Evolutionary conservation across 257 asterid species (phyloP).

Genomic region (Solanum lignicaule): DNA sequence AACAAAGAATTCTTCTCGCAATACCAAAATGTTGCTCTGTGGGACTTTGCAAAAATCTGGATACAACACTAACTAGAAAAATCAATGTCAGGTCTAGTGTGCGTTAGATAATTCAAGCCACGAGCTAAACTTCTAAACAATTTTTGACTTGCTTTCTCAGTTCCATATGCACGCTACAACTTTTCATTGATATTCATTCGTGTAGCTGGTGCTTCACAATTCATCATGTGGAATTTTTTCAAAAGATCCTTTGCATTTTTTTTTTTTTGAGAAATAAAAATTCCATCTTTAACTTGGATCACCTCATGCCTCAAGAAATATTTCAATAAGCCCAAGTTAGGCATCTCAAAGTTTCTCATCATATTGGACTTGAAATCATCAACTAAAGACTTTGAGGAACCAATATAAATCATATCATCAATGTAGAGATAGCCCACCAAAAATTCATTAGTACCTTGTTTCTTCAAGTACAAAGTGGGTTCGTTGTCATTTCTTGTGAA

Average conservation of each 20-base stretch:
- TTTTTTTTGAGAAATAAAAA: background rate
- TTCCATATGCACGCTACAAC: background rate
- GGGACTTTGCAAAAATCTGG: background rate
- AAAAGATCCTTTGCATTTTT: background rate
- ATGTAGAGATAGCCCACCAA: background rate
- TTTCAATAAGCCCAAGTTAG: background rate
- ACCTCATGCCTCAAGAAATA: constrained; percentile 4
- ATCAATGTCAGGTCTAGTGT: background rate
- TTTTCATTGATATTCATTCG: background rate
- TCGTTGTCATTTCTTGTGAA: background rate
- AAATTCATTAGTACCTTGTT: background rate
- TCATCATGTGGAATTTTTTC: background rate
- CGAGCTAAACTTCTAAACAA: background rate
- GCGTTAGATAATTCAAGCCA: background rate
- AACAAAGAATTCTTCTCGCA: background rate
- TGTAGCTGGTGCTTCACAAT: background rate
- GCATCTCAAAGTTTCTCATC: background rate
- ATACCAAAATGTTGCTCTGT: background rate
- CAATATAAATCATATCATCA: background rate
- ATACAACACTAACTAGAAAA: background rate
- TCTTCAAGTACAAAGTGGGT: constrained; percentile 3
- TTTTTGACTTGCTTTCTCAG: too few species aligned
- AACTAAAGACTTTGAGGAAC: background rate
- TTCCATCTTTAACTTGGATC: background rate
- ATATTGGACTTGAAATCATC: background rate